Evolutionary conservation across 305 asterid genomes (phyloP).

Genomic region (Solanum hybrid): DNA sequence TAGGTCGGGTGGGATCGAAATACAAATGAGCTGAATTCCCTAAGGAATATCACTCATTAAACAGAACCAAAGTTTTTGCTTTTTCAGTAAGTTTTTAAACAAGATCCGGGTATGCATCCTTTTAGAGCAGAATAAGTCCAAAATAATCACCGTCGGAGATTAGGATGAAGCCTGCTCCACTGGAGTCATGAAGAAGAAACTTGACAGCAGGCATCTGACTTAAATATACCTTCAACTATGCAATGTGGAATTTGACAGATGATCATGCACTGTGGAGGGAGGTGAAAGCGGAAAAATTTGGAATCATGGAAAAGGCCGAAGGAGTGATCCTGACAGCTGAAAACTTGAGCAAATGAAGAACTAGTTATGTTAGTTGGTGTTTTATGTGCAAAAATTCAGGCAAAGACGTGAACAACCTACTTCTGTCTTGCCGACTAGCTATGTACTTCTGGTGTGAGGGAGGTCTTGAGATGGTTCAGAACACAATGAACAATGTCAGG

Average conservation of each 20-base stretch:
- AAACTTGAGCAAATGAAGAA: neutral
- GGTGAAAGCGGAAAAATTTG: neutral
- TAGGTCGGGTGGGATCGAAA: neutral
- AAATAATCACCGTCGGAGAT: neutral
- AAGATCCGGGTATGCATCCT: neutral
- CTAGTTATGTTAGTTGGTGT: neutral
- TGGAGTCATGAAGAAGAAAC: neutral
- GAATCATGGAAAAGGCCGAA: neutral
- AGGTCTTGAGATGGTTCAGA: neutral
- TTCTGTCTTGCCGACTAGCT: neutral
- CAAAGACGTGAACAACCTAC: neutral
- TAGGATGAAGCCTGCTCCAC: neutral
- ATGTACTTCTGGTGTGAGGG: neutral
- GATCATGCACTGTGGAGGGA: neutral
- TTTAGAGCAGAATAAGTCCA: neutral
- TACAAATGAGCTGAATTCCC: neutral
- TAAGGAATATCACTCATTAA: neutral
- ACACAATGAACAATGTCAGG: neutral
- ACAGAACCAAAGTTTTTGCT: neutral
- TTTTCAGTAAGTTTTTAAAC: neutral
- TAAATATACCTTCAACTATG: neutral
- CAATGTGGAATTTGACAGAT: neutral
- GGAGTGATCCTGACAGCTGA: neutral
- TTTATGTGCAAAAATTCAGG: neutral
- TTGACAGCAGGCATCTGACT: neutral